phyloP scores from a whole-genome alignment of 2,329 filamentous ascomycete genomes.

The Huntiella abstrusa region DNA sequence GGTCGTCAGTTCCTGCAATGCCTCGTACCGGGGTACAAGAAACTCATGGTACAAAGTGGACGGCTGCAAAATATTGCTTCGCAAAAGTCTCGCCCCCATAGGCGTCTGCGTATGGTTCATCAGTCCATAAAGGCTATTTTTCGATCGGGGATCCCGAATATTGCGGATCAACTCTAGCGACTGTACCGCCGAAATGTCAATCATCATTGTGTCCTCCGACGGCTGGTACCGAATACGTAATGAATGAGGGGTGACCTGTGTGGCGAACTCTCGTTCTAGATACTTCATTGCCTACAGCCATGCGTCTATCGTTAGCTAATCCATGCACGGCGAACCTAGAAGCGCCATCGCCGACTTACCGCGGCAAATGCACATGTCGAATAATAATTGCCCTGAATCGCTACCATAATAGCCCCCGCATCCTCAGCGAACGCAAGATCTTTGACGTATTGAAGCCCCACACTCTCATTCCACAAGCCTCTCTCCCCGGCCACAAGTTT shows the following conservation, averaged over 20 bases:
- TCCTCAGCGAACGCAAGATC: slow-evolving; percentile 66
- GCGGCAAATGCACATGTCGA: slow-evolving; percentile 72
- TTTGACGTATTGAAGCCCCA: slow-evolving; percentile 60
- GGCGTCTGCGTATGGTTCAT: slow-evolving; percentile 72
- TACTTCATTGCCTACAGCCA: slow-evolving; percentile 53
- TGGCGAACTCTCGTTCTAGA: slow-evolving; percentile 48
- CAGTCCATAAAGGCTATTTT: slow-evolving; percentile 65
- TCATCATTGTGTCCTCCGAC: slow-evolving; percentile 87
- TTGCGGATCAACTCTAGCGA: slow-evolving; percentile 87
- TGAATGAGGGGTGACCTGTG: slow-evolving; percentile 58
- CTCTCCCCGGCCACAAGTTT: slow-evolving; percentile 44
- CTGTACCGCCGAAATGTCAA: slow-evolving; percentile 72
- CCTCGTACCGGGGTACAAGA: slow-evolving; percentile 57
- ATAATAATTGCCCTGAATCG: slow-evolving; percentile 68
- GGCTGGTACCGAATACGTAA: slow-evolving; percentile 74
- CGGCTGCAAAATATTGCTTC: slow-evolving; percentile 76
- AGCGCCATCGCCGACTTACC: slow-evolving; percentile 29
- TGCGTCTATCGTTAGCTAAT: slow-evolving; percentile 11
- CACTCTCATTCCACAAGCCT: slow-evolving; percentile 64
- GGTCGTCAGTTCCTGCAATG: slow-evolving; percentile 60
- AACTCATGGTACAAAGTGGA: slow-evolving; percentile 49
- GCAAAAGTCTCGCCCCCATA: slow-evolving; percentile 71
- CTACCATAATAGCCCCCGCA: slow-evolving; percentile 60
- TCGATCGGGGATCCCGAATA: slow-evolving; percentile 55
- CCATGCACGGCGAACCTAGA: not conserved